Evolutionary conservation across 1,284 basidiomycete species (phyloP).

Genomic region (Farysia itapuensis): DNA sequence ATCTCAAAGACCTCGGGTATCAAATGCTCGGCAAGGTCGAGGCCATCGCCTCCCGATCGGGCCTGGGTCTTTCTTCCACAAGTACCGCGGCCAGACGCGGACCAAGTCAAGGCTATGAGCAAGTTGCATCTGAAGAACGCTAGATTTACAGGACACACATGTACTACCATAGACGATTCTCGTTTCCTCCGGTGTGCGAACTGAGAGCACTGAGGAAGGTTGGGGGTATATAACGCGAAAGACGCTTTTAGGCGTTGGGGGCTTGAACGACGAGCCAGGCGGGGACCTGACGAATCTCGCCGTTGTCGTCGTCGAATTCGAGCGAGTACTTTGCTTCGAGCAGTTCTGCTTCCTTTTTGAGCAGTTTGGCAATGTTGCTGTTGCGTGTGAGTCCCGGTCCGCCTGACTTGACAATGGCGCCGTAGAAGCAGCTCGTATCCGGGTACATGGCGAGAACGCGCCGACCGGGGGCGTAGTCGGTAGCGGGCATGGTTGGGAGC

Average conservation of each 20-base stretch:
- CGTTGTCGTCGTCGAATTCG: slow-evolving; percentile 57
- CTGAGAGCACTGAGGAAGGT: too few species aligned
- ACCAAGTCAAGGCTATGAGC: slow-evolving; percentile 15
- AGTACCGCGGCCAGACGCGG: background rate
- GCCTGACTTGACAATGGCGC: slow-evolving; percentile 53
- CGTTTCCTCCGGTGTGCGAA: too few species aligned
- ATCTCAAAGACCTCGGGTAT: slow-evolving; percentile 32
- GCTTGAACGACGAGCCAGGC: slow-evolving; percentile 55
- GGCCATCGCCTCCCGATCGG: slow-evolving; percentile 4
- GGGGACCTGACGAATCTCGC: slow-evolving; percentile 51
- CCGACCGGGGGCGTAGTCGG: slow-evolving; percentile 45
- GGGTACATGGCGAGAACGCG: slow-evolving; percentile 58
- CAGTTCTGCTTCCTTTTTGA: slow-evolving; percentile 45
- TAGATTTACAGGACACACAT: background rate
- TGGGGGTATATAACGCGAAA: background rate
- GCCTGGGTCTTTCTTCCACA: slow-evolving; percentile 4
- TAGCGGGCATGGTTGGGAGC: slow-evolving; percentile 44
- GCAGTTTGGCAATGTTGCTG: slow-evolving; percentile 17
- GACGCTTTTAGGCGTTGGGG: slow-evolving; percentile 29
- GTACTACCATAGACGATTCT: too few species aligned
- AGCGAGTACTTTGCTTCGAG: slow-evolving; percentile 52
- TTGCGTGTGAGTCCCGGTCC: slow-evolving; percentile 43
- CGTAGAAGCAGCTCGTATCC: slow-evolving; percentile 59
- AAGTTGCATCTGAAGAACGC: slow-evolving; percentile 22
- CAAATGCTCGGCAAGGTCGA: slow-evolving; percentile 33